Evolutionary conservation across 352 stramenopile species (phyloP).

Genomic region (Plasmopara halstedii): DNA sequence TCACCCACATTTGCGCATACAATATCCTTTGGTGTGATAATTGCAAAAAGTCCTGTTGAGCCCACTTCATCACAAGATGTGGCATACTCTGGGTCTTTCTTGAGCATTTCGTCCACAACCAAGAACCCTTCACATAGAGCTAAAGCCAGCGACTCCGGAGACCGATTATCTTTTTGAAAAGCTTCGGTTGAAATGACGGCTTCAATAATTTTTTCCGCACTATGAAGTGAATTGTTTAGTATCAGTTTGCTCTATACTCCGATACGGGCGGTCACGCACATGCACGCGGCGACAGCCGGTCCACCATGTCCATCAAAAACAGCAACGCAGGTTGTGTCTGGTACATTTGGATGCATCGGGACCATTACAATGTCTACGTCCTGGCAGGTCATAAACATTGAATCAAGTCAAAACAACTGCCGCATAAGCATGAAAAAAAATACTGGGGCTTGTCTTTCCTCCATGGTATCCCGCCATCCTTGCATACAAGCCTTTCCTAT

Average conservation of each 20-base stretch:
- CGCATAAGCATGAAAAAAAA: background rate
- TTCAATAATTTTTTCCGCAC: constrained; percentile 57
- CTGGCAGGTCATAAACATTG: constrained; percentile 18
- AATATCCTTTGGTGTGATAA: constrained; percentile 77
- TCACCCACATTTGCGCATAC: constrained; percentile 80
- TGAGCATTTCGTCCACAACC: constrained; percentile 58
- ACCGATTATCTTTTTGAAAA: constrained; percentile 69
- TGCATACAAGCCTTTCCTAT: constrained; percentile 77
- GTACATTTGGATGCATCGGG: constrained; percentile 46
- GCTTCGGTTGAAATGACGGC: constrained; percentile 60
- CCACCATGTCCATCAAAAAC: constrained; percentile 84
- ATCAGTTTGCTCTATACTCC: no score
- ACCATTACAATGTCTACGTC: constrained; percentile 70
- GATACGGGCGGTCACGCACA: no score
- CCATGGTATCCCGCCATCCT: constrained; percentile 80
- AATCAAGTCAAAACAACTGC: background rate
- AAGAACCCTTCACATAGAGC: constrained; percentile 75
- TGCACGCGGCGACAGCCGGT: constrained; percentile 48
- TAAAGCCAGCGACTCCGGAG: constrained; percentile 58
- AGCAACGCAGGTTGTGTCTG: constrained; percentile 57
- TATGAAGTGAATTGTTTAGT: no score
- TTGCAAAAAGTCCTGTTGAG: constrained; percentile 72
- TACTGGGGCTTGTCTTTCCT: constrained; percentile 30
- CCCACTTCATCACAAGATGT: constrained; percentile 70
- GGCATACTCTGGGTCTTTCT: constrained; percentile 56